phyloP scores from a whole-genome alignment of 371 early-diverging fungal genomes.

The Syncephalastrum monosporum region DNA sequence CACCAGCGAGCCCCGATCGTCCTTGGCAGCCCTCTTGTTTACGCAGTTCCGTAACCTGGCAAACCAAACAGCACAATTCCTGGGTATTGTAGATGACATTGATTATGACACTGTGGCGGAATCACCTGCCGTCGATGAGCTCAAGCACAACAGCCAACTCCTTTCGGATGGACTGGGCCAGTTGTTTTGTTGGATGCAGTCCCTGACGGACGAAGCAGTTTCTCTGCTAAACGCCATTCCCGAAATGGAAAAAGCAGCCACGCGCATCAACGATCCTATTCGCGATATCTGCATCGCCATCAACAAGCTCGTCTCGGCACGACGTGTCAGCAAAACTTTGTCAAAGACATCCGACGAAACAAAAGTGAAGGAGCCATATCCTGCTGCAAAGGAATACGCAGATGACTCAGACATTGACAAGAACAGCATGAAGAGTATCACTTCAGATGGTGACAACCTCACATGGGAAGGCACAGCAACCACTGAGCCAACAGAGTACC shows the following conservation, averaged over 20 bases:
- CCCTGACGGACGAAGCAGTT: constrained; percentile 51
- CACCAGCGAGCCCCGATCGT: constrained; percentile 31
- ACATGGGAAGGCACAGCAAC: too few relatives aligned
- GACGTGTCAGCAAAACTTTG: constrained; percentile 1
- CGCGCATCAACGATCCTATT: constrained; percentile 23
- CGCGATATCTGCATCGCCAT: constrained; percentile 23
- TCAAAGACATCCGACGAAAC: too few relatives aligned
- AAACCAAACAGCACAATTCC: constrained; percentile 41
- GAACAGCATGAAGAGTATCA: too few relatives aligned
- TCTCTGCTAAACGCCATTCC: constrained; percentile 9
- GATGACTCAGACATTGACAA: too few relatives aligned
- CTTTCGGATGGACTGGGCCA: constrained; percentile 67
- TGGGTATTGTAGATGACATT: constrained; percentile 42
- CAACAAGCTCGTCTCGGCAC: constrained; percentile 19
- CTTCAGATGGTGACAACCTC: too few relatives aligned
- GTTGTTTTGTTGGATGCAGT: constrained; percentile 64
- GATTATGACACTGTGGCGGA: constrained; percentile 26
- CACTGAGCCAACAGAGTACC: too few relatives aligned
- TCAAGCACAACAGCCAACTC: constrained; percentile 34
- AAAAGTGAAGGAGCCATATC: too few relatives aligned
- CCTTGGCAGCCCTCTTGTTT: constrained; percentile 56
- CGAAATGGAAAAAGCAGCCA: constrained; percentile 24
- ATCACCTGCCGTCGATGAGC: constrained; percentile 18
- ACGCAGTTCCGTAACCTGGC: constrained; percentile 50
- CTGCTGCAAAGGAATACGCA: too few relatives aligned